A percentile compares a stretch with the other conserved stretches of the same genome.
phyloP scores from a whole-genome alignment of 345 rosid species.

The Citrus medica region DNA sequence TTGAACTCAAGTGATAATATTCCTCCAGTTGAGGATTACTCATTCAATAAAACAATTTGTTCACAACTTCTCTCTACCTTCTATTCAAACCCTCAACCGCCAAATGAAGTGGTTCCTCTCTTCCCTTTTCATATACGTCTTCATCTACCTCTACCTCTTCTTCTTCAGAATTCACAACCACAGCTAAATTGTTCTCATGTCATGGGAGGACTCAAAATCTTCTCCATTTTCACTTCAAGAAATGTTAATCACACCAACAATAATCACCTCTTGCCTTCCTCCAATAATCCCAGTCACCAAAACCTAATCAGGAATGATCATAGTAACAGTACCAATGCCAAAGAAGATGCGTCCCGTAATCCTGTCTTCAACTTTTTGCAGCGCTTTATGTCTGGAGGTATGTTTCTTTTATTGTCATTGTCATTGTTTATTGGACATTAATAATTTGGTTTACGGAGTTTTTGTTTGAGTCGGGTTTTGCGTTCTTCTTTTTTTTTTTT shows the following conservation, averaged over 20 bases:
- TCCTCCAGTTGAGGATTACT: too few species aligned
- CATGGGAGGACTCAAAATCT: constrained; percentile 38
- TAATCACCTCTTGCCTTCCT: constrained; percentile 22
- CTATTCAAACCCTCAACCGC: too few species aligned
- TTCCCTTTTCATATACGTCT: not conserved
- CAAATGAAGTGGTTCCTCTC: too few species aligned
- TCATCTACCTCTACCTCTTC: not conserved
- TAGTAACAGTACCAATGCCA: not conserved
- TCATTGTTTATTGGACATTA: not conserved
- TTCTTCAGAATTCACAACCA: not conserved
- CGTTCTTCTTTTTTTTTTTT: not conserved
- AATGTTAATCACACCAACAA: not conserved
- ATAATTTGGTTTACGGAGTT: not conserved
- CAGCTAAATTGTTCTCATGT: not conserved
- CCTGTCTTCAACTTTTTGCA: constrained; percentile 23
- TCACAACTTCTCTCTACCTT: not conserved
- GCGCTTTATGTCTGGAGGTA: constrained; percentile 37
- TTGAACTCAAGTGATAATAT: constrained; percentile 21
- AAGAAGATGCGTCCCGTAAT: constrained; percentile 12
- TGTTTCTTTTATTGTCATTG: not conserved
- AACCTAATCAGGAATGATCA: constrained; percentile 21
- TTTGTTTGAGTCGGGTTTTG: constrained; percentile 13
- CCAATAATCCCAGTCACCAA: constrained; percentile 18
- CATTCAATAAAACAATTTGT: not conserved
- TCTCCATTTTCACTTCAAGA: constrained; percentile 24